A percentile compares a stretch with the other conserved stretches of the same genome.
Conservation (phyloP, 2,329 filamentous ascomycete genomes). For the Didymella exigua region DNA sequence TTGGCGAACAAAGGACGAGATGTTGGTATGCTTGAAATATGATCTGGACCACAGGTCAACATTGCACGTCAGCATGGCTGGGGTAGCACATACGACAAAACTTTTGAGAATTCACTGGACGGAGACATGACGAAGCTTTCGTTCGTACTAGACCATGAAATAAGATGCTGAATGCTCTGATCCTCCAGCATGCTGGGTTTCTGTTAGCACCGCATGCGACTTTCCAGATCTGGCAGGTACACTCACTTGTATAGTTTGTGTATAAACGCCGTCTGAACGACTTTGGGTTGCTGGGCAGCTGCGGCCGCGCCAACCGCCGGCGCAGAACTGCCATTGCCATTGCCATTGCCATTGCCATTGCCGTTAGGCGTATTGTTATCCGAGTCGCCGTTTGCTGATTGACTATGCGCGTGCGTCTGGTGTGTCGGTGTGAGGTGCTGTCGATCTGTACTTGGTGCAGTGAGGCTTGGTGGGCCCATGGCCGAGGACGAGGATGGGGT, state of each 20-base stretch:
- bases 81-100: conserved; percentile 76
- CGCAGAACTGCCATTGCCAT: conserved; percentile 50
- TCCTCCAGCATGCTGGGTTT: conserved; percentile 89
- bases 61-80: conserved; percentile 36
- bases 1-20: conserved; percentile 96
- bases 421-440: conserved; percentile 34
- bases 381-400: conserved; percentile 33
- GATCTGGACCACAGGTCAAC: conserved; percentile 63
- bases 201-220: conserved; percentile 38
- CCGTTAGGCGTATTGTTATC: conserved; percentile 43
- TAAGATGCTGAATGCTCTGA: conserved; percentile 87
- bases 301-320: conserved; percentile 65
- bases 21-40: conserved; percentile 99
- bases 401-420: conserved; percentile 14
- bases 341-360: conserved; percentile 49
- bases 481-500: conserved; percentile 53
- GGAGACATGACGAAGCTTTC: conserved; percentile 99
- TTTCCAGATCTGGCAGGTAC: conserved; percentile 6
- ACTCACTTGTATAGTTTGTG: conserved; percentile 97
- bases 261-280: conserved; percentile 97
- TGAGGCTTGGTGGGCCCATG: conserved; percentile 57
- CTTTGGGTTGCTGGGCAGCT: conserved; percentile 90
- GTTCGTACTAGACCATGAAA: conserved; percentile 91
- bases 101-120: conserved; percentile 96
- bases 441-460: conserved; percentile 57